These are phyloP conservation scores for Debaryomyces hansenii DNA, from an alignment of 805 yeast species.

Conservation along the genomic window DNA sequence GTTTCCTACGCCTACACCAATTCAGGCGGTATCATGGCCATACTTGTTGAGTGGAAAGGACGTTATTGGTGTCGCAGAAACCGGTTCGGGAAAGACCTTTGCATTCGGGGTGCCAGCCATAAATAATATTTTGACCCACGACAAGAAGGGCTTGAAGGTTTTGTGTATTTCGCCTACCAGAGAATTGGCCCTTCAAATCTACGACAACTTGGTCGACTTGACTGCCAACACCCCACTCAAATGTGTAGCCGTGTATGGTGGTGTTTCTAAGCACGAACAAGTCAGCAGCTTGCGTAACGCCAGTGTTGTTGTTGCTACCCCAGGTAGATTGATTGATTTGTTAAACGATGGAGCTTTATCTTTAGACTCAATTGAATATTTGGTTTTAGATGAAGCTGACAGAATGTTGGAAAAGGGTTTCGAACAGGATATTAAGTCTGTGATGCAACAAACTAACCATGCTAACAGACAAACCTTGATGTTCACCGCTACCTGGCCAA, in stretches of 20 bases:
- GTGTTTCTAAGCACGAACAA: constrained; percentile 95
- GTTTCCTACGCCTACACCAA: constrained; percentile 92
- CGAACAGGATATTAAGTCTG: constrained; percentile 90
- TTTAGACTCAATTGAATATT: constrained; percentile 64
- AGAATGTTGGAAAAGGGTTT: constrained; percentile 98
- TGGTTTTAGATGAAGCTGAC: constrained; percentile 97
- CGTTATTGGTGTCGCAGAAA: constrained; percentile 96
- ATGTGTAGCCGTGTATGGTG: constrained; percentile 91
- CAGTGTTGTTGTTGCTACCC: constrained; percentile 91
- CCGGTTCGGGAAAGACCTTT: constrained; percentile 97
- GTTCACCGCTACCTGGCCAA: constrained; percentile 99
- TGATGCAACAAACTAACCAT: constrained; percentile 59
- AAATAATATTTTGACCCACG: constrained; percentile 54
- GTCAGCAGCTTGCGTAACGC: constrained; percentile 63
- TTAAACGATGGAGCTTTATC: constrained; percentile 83
- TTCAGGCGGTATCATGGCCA: constrained; percentile 96
- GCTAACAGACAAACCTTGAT: constrained; percentile 80
- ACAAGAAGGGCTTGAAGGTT: constrained; percentile 61
- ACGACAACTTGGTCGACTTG: constrained; percentile 73
- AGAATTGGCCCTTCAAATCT: constrained; percentile 93
- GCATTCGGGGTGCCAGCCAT: constrained; percentile 99
- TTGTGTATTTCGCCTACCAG: constrained; percentile 94
- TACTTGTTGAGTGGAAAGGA: constrained; percentile 74
- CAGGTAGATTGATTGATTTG: constrained; percentile 94
- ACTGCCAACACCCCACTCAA: constrained; percentile 61